These are phyloP conservation scores for Alternaria conjuncta DNA, from an alignment of 2,329 filamentous ascomycete species.

Conservation along the genomic window DNA sequence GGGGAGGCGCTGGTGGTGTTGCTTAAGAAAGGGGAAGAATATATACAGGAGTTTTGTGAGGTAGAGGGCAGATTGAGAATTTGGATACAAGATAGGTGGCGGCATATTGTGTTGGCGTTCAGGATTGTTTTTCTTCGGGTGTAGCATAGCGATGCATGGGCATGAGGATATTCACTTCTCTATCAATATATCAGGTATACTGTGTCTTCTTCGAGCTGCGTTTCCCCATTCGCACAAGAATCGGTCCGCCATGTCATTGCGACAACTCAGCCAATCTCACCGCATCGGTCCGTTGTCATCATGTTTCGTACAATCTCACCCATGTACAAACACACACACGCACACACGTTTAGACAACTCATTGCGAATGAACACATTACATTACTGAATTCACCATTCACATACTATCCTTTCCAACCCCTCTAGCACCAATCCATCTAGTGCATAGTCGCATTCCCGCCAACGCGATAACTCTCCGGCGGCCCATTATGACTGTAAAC, in stretches of 20 bases:
- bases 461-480: constrained; percentile 48
- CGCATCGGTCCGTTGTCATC: neutral
- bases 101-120: neutral
- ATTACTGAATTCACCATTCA: neutral
- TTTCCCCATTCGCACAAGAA: neutral
- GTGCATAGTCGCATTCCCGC: constrained; percentile 14
- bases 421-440: neutral
- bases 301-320: neutral
- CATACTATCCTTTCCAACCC: no score
- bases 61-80: neutral
- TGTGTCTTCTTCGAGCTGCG: neutral
- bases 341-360: neutral
- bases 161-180: neutral
- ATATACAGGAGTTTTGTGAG: neutral
- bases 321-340: neutral
- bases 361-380: neutral
- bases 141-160: neutral
- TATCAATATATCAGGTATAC: neutral
- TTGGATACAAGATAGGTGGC: neutral
- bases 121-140: neutral
- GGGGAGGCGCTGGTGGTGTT: constrained; percentile 14
- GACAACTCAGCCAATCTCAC: neutral
- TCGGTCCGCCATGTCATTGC: neutral
- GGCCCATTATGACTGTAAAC: constrained; percentile 44
- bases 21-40: neutral